phyloP scores from a whole-genome alignment of 169 alveolate species.

The Eimeria necatrix region DNA sequence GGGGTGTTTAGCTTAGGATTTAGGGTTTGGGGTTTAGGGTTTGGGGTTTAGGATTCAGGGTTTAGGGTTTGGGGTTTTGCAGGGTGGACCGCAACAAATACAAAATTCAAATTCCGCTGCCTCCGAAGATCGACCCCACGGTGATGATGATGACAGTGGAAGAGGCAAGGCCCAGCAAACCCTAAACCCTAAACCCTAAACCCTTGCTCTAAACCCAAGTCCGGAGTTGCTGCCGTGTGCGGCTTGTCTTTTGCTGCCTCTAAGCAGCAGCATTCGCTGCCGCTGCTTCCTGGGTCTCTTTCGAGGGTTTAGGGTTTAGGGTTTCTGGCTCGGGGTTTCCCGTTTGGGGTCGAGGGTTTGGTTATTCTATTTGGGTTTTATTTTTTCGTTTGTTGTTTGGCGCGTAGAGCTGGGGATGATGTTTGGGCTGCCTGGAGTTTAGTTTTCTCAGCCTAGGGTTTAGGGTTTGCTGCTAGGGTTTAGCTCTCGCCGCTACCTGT shows the following conservation, averaged over 20 bases:
- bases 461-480: too few relatives aligned
- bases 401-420: too few relatives aligned
- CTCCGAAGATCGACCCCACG: slow-evolving; percentile 99
- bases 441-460: too few relatives aligned
- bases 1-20: not conserved
- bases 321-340: not conserved
- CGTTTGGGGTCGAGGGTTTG: not conserved
- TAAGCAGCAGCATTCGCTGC: not conserved
- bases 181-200: slow-evolving; percentile 19
- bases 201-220: not conserved
- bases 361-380: too few relatives aligned
- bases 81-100: slow-evolving; percentile 96
- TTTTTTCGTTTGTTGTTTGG: too few relatives aligned
- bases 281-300: not conserved
- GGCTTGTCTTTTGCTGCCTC: not conserved
- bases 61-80: slow-evolving; percentile 25
- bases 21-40: slow-evolving; percentile 38
- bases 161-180: slow-evolving; percentile 86
- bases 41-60: not conserved
- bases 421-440: too few relatives aligned
- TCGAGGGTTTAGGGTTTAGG: not conserved
- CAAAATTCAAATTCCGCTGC: slow-evolving; percentile 98
- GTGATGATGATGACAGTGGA: slow-evolving; percentile 99
- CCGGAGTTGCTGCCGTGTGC: not conserved
- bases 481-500: too few relatives aligned